Base-by-base conservation (phyloP, 257 asterid species). In the Nicotiana knightiana region DNA sequence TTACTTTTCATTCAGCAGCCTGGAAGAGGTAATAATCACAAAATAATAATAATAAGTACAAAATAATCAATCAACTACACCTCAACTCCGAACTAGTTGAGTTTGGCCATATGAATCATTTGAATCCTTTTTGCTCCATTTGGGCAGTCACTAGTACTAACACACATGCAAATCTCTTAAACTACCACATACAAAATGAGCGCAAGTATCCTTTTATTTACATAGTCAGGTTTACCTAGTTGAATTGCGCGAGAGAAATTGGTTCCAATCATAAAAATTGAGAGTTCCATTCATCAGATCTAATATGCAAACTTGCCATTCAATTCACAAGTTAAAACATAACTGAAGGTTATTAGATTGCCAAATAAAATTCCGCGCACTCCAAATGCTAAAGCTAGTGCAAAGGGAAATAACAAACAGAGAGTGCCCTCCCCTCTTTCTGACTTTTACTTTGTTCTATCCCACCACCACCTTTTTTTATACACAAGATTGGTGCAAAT, bases 1-100 rank as follows among this genome's bases (percentile, higher is more conserved):
- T 88, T 76, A 92, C 85, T 87, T 93, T 96, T 1, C 98, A 94
- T 65, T 91, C 97, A 37, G 98, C 96, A 87, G 93, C 97, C 99
- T 96, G 92, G 53, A 46, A 61, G 35, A 24, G 66, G 30, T 86
- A 46, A 71, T 0, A 43, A 71, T 71, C 78, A 71, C 78, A 71
- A 8, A 71, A 46, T 28, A 39, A 13, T 46, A 37, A 12, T 46
- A 37, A 12, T 32, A 3, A 32, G 35, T 32, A 32, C 35, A 32
- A 32, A 32, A 46, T 21, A 46, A 46, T 71, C 24, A 21, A 46
- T 71, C 46, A 24, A 46, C 37, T 21, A 2, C 0, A 33, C 26
- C 59, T 24, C 5, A 21, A 12, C 12, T n/a, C 78, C 1, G 11
- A 39, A 70, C 58, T 70, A 70, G 77, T 70, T 11, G 11, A 10